Base-by-base conservation (phyloP, 1,139 yeast species). In the Candida sanyaensis region DNA sequence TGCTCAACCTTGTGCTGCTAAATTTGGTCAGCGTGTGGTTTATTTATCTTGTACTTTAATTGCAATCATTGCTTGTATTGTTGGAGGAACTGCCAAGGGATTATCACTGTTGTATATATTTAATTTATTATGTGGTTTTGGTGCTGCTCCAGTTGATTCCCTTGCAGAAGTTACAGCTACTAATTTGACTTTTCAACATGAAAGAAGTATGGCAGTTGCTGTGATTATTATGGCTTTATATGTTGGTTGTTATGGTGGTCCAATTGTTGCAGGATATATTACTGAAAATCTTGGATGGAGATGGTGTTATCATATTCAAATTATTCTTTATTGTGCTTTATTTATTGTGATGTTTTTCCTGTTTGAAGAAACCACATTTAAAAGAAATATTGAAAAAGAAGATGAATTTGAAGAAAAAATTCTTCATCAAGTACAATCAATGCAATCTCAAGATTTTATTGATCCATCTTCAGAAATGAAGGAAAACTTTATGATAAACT, bases 91-190 rank as follows among this genome's bases (percentile, higher is more conserved):
- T 36, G 64, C 77, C 1, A 60, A 55, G 1, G 59, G 51, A 32
- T 60, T 74, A 17, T 51, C 56, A 8, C 55, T 55, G 33, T 48
- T 74, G 36, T 69, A 67, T 50, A 75, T 64, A 1, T 62, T 63
- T 21, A 68, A 66, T 46, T 58, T 70, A 11, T 55, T 77, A 42
- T 53, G 62, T 4, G 80, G 82, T 5, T 64, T 75, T 52, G 73
- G 78, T 2, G 80, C 78, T 29, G 79, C 81, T 31, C 81, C 82
- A 2, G 72, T 74, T 45, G 81, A 76, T 52, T 71, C 80, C 1
- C 63, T 78, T 51, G 78, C 76, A 27, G 80, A 76, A 53, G 75
- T 78, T 13, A 70, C 78, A 1, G 70, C 76, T 7, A 71, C 77
- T 2, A 81, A 77, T 55, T 69, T 77, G 7, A 77, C 73, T 52